Evolutionary conservation across 2,329 filamentous ascomycete genomes (phyloP).

Genomic region (Herpotrichia juniperi): DNA sequence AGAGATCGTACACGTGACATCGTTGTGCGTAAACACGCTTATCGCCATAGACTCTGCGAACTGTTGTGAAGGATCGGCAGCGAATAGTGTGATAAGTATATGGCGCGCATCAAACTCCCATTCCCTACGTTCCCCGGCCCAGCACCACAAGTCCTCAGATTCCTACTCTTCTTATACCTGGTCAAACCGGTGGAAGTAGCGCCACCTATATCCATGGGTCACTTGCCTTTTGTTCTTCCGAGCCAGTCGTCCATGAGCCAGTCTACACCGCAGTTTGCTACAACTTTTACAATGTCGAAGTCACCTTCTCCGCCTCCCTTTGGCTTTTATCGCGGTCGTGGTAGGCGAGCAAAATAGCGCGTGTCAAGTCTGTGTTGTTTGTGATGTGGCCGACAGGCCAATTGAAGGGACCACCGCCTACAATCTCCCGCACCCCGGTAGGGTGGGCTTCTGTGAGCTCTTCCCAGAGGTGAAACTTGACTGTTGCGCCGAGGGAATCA

Average conservation of each 20-base stretch:
- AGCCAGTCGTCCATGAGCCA: slow-evolving; percentile 56
- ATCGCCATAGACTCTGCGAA: slow-evolving; percentile 31
- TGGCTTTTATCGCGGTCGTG: slow-evolving; percentile 30
- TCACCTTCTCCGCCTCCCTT: background rate
- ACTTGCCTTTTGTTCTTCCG: slow-evolving; percentile 36
- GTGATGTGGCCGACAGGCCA: slow-evolving; percentile 55
- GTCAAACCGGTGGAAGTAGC: slow-evolving; percentile 47
- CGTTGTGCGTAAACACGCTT: slow-evolving; percentile 28
- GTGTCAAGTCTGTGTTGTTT: slow-evolving; percentile 57
- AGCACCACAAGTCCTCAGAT: slow-evolving; percentile 45
- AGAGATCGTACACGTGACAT: slow-evolving; percentile 24
- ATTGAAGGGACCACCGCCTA: slow-evolving; percentile 53
- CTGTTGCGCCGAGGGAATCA: slow-evolving; percentile 55
- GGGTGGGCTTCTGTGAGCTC: slow-evolving; percentile 44
- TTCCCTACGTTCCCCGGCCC: slow-evolving; percentile 52
- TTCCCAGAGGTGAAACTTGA: slow-evolving; percentile 51
- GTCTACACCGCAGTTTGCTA: slow-evolving; percentile 49
- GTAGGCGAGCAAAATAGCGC: slow-evolving; percentile 55
- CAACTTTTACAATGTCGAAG: slow-evolving; percentile 40
- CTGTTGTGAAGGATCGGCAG: slow-evolving; percentile 24
- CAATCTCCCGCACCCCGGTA: slow-evolving; percentile 49
- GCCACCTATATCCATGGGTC: slow-evolving; percentile 49
- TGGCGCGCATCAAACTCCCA: slow-evolving; percentile 57
- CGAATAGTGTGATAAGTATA: slow-evolving; percentile 53
- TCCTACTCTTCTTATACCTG: slow-evolving; percentile 29